Evolutionary conservation across 345 rosid genomes (phyloP).

Genomic region (Aquilaria yunnanensis): DNA sequence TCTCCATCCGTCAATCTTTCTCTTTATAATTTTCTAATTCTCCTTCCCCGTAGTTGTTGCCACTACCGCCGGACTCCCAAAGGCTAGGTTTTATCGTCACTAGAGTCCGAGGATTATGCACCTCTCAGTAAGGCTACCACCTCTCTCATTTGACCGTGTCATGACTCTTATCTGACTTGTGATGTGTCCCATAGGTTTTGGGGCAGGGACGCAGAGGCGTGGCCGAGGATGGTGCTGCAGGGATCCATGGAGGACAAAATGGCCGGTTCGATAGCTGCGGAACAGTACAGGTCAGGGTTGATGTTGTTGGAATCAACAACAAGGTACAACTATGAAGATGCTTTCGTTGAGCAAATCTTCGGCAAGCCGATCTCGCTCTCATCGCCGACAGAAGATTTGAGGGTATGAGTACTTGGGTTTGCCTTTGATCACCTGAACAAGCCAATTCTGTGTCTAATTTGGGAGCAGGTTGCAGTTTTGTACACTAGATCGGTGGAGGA

Average conservation of each 20-base stretch:
- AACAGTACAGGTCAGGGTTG: conserved; percentile 72
- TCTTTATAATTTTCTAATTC: conserved; percentile 26
- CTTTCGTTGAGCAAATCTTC: conserved; percentile 57
- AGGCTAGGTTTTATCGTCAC: conserved; percentile 55
- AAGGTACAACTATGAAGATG: conserved; percentile 42
- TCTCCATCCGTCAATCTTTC: conserved; percentile 58
- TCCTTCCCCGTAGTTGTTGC: conserved; percentile 26
- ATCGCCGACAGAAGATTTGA: conserved; percentile 58
- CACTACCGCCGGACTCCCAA: background rate
- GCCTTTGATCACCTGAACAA: conserved; percentile 92
- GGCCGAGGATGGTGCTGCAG: conserved; percentile 90
- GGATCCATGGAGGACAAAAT: conserved; percentile 63
- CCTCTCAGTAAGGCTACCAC: conserved; percentile 45
- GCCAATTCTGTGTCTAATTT: conserved; percentile 77
- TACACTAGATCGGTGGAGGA: conserved; percentile 59
- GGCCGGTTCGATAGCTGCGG: conserved; percentile 57
- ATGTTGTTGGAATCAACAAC: conserved; percentile 63
- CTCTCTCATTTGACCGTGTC: background rate
- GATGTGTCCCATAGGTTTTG: conserved; percentile 47
- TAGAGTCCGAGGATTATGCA: conserved; percentile 72
- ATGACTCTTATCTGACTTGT: background rate
- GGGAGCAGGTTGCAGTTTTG: conserved; percentile 91
- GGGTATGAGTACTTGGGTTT: conserved; percentile 71
- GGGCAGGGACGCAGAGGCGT: conserved; percentile 70
- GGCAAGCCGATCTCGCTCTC: conserved; percentile 78